These are phyloP conservation scores for Canavalia ensiformis DNA, from an alignment of 306 rosid genomes.

Conservation along the genomic window DNA sequence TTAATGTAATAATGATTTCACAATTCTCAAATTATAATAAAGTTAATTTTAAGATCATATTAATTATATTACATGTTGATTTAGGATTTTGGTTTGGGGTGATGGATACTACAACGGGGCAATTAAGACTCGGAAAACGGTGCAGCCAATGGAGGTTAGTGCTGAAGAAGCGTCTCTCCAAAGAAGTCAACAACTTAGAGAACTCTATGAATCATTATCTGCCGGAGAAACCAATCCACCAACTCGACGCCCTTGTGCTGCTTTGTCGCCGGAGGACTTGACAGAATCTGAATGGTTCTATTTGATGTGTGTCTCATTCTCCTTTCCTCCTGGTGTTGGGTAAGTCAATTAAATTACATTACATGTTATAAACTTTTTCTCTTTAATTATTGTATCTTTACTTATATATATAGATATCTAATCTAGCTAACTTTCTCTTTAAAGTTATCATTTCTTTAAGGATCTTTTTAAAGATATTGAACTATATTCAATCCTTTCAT, in stretches of 20 bases:
- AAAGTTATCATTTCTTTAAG: conserved; percentile 24
- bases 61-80: neutral
- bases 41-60: conserved; percentile 7
- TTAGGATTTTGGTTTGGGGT: conserved; percentile 84
- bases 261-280: conserved; percentile 95
- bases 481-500: neutral
- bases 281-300: conserved; percentile 99
- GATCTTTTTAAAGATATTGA: conserved; percentile 18
- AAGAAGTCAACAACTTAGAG: conserved; percentile 96
- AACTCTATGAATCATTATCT: conserved; percentile 82
- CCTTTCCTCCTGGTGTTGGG: conserved; percentile 91
- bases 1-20: too few species aligned
- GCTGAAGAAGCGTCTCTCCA: conserved; percentile 81
- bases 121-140: conserved; percentile 91
- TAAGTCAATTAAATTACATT: conserved; percentile 51
- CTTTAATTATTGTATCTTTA: neutral
- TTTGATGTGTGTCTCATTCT: conserved; percentile 95
- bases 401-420: conserved; percentile 18
- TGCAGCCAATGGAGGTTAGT: conserved; percentile 91
- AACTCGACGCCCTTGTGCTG: conserved; percentile 76
- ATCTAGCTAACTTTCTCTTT: neutral
- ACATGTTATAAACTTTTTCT: neutral
- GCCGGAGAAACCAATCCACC: conserved; percentile 86
- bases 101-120: conserved; percentile 98
- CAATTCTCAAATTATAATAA: too few species aligned